A percentile compares a stretch with the other conserved stretches of the same genome.
phyloP scores from a whole-genome alignment of 2,329 filamentous ascomycete genomes.

The Botrytis hyacinthi region DNA sequence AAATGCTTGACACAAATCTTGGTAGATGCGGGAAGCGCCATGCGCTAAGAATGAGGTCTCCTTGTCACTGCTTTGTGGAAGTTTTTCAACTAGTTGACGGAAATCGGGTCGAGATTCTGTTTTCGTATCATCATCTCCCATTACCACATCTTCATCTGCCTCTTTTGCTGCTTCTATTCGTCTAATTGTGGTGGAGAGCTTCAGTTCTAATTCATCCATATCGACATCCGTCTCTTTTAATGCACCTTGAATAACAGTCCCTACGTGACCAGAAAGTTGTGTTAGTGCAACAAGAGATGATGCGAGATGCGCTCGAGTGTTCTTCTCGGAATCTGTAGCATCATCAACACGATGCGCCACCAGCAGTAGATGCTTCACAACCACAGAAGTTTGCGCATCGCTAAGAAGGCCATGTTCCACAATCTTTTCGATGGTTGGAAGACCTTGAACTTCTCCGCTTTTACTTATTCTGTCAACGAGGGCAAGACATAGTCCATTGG shows the following conservation, averaged over 20 bases:
- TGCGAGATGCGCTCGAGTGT: constrained; percentile 62
- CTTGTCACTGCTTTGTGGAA: constrained; percentile 40
- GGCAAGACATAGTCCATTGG: constrained; percentile 68
- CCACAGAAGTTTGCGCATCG: constrained; percentile 60
- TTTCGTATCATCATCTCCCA: constrained; percentile 44
- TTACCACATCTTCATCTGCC: constrained; percentile 51
- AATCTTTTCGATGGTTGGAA: constrained; percentile 60
- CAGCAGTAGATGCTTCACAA: constrained; percentile 63
- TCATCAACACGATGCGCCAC: constrained; percentile 58
- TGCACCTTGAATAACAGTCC: constrained; percentile 63
- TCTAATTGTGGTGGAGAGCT: constrained; percentile 67
- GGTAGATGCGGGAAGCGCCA: constrained; percentile 52
- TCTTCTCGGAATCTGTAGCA: constrained; percentile 52
- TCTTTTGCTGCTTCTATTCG: constrained; percentile 51
- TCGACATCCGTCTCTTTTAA: constrained; percentile 68
- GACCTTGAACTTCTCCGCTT: constrained; percentile 55
- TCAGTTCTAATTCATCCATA: constrained; percentile 71
- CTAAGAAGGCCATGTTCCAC: constrained; percentile 59
- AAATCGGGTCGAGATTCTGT: constrained; percentile 37
- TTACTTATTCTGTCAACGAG: constrained; percentile 60
- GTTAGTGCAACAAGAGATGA: constrained; percentile 65
- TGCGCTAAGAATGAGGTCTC: constrained; percentile 54
- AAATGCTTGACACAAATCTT: constrained; percentile 58
- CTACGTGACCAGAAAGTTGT: constrained; percentile 56
- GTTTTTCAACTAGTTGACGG: constrained; percentile 27